Evolutionary conservation across 2,329 filamentous ascomycete genomes (phyloP), one percentile per base, ranked within the genome.

Genomic region (Fusarium coffeatum): DNA sequence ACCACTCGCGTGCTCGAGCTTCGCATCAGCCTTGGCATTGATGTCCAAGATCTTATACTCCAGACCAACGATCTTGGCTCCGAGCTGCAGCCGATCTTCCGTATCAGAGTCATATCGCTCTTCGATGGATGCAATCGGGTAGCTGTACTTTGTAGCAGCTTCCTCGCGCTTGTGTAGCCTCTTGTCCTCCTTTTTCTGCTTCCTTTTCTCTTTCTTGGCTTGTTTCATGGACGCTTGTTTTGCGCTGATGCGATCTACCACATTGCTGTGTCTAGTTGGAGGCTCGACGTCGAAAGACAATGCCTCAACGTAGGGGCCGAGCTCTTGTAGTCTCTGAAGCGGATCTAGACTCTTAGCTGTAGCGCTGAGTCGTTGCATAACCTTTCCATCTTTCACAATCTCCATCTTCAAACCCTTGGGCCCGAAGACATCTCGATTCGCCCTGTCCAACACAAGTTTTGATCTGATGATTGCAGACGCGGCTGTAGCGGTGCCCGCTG

Each of bases 161-260:
- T 51, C 51, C 7, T 56, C 63, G 2, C 56, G 55, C 23, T 48
- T 50, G 0, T 43, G 30, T 0, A 40, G 6, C 0, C 40, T 34
- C 3, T 37, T 66, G 8, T 42, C 40, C 10, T 27, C 18, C 16
- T 67, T 62, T 34, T 66, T 62, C 2, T 32, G 40, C 6, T 56
- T 67, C 5, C 51, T 55, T 23, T 46, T 61, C 12, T 55, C 64
- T 1, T 51, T 66, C 7, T 28, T 32, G 3, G 45, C 32, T 13
- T 66, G 62, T 6, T 51, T 62, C 20, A 42, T 47, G 1, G 56
- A 28, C 7, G 63, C 57, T 22, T 66, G 64, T 8, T 66, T 66
- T 6, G 63, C 64, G 13, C 63, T 66, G 2, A 66, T 32, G 7
- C 64, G 63, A 46, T 66, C 64, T 6, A 66, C 8, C 11, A 66